Percentiles rank a stretch among this genome's conserved stretches.
Evolutionary conservation across 495 filamentous ascomycete genomes (phyloP).

Genomic region (Daldinia grandis): DNA sequence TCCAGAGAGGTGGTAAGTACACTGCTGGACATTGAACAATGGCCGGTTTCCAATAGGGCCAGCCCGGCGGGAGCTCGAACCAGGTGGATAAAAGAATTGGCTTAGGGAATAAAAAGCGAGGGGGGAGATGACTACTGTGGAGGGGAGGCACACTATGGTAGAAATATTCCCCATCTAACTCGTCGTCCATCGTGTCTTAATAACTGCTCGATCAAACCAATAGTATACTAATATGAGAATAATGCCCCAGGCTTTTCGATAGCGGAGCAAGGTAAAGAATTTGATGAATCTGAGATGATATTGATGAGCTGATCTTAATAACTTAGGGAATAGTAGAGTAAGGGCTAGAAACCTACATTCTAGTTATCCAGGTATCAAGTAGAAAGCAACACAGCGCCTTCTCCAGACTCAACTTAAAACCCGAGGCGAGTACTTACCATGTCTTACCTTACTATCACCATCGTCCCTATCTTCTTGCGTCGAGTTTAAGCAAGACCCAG

Average conservation of each 20-base stretch:
- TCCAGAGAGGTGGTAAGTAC: background rate
- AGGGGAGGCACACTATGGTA: no score
- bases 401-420: background rate
- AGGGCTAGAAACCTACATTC: background rate
- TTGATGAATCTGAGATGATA: background rate
- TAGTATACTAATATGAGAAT: background rate
- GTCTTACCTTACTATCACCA: background rate
- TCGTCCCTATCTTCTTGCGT: background rate
- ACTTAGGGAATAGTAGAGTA: background rate
- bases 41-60: background rate
- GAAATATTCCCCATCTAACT: background rate
- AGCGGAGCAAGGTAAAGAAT: background rate
- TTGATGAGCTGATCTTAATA: background rate
- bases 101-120: no score
- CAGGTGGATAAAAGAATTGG: background rate
- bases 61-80: background rate
- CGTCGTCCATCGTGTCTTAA: background rate
- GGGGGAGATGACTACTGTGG: no score
- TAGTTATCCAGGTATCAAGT: no score
- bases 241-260: background rate
- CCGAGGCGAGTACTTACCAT: background rate
- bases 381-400: background rate
- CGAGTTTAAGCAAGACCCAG: background rate
- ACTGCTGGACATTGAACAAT: slow-evolving; percentile 13
- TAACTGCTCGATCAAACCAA: background rate